A percentile compares a stretch with the other conserved stretches of the same genome.
Evolutionary conservation across 2,329 filamentous ascomycete genomes (phyloP).

Genomic region (Scytalidium sp.): DNA sequence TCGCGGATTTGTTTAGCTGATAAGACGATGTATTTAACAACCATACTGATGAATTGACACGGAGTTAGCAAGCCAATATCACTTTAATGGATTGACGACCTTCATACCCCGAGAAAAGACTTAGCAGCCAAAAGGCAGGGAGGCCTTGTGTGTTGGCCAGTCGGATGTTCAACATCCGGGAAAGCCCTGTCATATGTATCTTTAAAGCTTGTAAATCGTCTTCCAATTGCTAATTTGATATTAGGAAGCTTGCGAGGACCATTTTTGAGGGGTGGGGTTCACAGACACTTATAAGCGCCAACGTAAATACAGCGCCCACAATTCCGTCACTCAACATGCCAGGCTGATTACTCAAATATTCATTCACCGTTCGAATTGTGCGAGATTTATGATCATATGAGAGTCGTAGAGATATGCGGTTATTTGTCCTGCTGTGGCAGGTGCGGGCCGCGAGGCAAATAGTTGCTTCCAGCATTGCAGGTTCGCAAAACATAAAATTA

Average conservation of each 20-base stretch:
- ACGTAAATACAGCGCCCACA: neutral
- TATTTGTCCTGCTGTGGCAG: neutral
- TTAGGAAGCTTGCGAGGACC: neutral
- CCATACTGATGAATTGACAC: neutral
- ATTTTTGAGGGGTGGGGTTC: neutral
- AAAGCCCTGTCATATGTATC: constrained; percentile 11
- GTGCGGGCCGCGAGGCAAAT: neutral
- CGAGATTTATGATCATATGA: neutral
- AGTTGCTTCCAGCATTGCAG: neutral
- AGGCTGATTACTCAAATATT: neutral
- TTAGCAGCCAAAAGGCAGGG: constrained; percentile 7
- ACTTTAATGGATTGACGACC: neutral
- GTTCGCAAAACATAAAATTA: neutral
- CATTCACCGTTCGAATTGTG: neutral
- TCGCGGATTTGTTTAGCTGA: neutral
- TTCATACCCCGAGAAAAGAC: constrained; percentile 6
- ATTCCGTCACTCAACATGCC: neutral
- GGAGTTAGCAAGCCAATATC: neutral
- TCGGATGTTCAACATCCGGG: constrained; percentile 11
- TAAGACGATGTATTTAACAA: neutral
- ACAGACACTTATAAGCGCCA: neutral
- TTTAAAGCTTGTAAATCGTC: constrained; percentile 7
- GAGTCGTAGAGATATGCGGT: neutral
- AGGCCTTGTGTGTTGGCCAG: constrained; percentile 5
- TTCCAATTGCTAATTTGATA: constrained; percentile 5